These are phyloP conservation scores for Trametes pubescens DNA, from an alignment of 1,284 basidiomycete species.

Conservation along the genomic window DNA sequence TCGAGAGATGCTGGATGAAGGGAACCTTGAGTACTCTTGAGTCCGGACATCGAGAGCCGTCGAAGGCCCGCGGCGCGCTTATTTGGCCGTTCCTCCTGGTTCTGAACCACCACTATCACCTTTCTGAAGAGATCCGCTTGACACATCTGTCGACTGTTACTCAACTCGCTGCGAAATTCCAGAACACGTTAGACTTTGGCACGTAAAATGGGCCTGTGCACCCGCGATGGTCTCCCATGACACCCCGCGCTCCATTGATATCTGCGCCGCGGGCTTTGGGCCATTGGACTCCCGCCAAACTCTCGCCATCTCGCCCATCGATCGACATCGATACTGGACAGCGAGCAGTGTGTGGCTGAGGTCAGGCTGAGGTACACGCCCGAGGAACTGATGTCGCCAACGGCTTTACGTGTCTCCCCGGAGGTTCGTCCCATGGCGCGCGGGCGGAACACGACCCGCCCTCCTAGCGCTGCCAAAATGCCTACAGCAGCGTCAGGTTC, in stretches of 20 bases:
- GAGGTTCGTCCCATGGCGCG: conserved; percentile 4
- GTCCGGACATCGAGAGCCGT: no score
- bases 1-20: no score
- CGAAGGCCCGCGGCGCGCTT: not conserved
- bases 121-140: not conserved
- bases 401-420: conserved; percentile 30
- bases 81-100: not conserved
- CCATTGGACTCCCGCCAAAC: conserved; percentile 13
- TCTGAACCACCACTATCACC: conserved; percentile 9
- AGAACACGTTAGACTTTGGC: conserved; percentile 1
- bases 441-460: conserved; percentile 15
- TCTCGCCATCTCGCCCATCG: conserved; percentile 15
- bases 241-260: conserved; percentile 7
- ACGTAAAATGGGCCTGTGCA: conserved; percentile 13
- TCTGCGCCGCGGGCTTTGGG: conserved; percentile 9
- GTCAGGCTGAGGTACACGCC: conserved; percentile 9
- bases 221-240: conserved; percentile 12
- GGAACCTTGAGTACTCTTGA: no score
- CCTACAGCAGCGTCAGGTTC: conserved; percentile 9
- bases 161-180: conserved; percentile 4
- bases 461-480: conserved; percentile 15
- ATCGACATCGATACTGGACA: conserved; percentile 24
- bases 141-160: conserved; percentile 2
- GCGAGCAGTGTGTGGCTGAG: not conserved
- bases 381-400: conserved; percentile 17